phyloP scores from a whole-genome alignment of 805 yeast species.

The Ogataea chonburiensis region DNA sequence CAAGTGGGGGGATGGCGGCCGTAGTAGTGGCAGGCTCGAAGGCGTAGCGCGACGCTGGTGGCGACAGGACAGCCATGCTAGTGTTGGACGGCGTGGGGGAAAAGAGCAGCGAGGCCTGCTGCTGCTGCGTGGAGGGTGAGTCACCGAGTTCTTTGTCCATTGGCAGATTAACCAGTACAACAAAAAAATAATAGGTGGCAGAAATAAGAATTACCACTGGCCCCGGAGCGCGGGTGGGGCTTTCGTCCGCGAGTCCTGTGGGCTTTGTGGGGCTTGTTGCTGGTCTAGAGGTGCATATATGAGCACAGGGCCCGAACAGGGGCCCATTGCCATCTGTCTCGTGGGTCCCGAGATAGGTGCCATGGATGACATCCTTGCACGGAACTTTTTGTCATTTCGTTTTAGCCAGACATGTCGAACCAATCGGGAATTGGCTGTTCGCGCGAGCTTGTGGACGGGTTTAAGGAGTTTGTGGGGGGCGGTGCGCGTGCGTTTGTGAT shows the following conservation, averaged over 20 bases:
- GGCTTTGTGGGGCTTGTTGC: neutral
- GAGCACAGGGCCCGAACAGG: too few species aligned
- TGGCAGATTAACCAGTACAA: conserved; percentile 8
- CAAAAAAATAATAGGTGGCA: conserved; percentile 13
- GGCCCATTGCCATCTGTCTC: too few species aligned
- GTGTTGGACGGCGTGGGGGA: conserved; percentile 27
- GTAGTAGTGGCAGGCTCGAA: conserved; percentile 29
- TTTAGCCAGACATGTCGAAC: conserved; percentile 50
- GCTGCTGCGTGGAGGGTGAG: conserved; percentile 20
- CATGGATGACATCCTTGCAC: conserved; percentile 5
- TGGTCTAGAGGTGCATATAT: too few species aligned
- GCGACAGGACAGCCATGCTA: conserved; percentile 41
- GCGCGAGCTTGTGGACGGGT: conserved; percentile 42
- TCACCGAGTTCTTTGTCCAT: conserved; percentile 19
- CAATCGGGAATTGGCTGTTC: conserved; percentile 61
- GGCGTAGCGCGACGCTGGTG: conserved; percentile 40
- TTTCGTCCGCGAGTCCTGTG: neutral
- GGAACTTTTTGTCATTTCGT: neutral
- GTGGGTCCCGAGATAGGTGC: too few species aligned
- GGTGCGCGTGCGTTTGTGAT: conserved; percentile 31
- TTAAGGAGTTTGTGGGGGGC: conserved; percentile 41
- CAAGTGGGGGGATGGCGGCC: conserved; percentile 28
- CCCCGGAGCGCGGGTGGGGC: neutral
- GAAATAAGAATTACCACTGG: conserved; percentile 5
- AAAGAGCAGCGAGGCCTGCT: conserved; percentile 17